A percentile compares a stretch with the other conserved stretches of the same genome.
Evolutionary conservation across 148 eudicot species (phyloP).

Genomic region (Tetragonia tetragonoides): DNA sequence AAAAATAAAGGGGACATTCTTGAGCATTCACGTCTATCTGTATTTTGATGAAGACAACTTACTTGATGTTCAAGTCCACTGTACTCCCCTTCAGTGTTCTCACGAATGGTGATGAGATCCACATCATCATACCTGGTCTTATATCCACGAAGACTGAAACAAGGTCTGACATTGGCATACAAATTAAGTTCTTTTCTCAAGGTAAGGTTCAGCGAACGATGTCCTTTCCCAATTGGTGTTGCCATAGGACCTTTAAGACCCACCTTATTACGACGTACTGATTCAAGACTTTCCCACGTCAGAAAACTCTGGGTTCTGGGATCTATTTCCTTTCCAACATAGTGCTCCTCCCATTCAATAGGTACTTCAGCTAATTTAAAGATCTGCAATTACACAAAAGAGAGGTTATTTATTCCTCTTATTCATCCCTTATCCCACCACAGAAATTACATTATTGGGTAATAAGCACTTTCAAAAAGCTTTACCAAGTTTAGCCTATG

Average conservation of each 20-base stretch:
- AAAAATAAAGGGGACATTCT: constrained; percentile 12
- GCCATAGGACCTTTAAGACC: constrained; percentile 99
- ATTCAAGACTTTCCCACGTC: constrained; percentile 95
- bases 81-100: constrained; percentile 98
- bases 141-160: constrained; percentile 97
- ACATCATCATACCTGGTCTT: constrained; percentile 94
- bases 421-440: background rate
- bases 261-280: constrained; percentile 75
- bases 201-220: constrained; percentile 94
- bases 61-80: constrained; percentile 99
- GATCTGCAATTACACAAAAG: constrained; percentile 41
- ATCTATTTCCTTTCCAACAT: constrained; percentile 78
- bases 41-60: constrained; percentile 21
- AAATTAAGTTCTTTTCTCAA: constrained; percentile 91
- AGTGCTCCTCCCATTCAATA: constrained; percentile 97
- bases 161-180: constrained; percentile 97
- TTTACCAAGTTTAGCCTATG: background rate
- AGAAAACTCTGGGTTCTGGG: constrained; percentile 93
- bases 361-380: constrained; percentile 80
- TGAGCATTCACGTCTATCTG: background rate
- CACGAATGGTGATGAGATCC: constrained; percentile 90
- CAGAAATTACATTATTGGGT: background rate
- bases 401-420: background rate
- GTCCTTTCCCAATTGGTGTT: constrained; percentile 98
- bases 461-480: background rate